Percentiles rank a stretch among this genome's conserved stretches.
Conservation (phyloP, 345 rosid species). For the Syzygium jambos region DNA sequence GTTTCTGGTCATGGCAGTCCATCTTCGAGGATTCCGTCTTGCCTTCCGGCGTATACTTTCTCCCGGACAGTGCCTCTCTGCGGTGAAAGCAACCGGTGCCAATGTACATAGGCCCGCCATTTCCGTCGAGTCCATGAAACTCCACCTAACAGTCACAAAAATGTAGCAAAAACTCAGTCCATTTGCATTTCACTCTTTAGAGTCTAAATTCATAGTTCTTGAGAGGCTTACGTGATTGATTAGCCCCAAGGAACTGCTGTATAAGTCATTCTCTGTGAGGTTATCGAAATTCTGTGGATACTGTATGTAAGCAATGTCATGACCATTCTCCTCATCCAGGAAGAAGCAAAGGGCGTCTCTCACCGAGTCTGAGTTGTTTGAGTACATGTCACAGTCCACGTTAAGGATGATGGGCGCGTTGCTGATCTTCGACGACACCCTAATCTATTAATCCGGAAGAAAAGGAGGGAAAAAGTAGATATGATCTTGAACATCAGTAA, state of each 20-base stretch:
- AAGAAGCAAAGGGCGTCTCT: constrained; percentile 40
- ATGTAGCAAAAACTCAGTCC: background rate
- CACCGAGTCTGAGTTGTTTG: constrained; percentile 28
- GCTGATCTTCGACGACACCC: constrained; percentile 43
- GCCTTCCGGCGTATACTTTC: background rate
- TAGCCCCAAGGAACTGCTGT: constrained; percentile 4
- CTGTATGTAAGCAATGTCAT: constrained; percentile 28
- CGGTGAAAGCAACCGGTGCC: constrained; percentile 32
- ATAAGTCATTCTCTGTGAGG: constrained; percentile 25
- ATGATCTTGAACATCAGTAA: background rate
- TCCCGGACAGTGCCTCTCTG: constrained; percentile 18
- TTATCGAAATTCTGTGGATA: constrained; percentile 23
- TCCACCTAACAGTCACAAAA: constrained; percentile 10
- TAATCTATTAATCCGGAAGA: constrained; percentile 17
- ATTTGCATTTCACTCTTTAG: background rate
- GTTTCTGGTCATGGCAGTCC: background rate
- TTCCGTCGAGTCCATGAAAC: constrained; percentile 12
- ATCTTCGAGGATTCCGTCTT: background rate
- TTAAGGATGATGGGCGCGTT: constrained; percentile 24
- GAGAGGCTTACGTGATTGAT: constrained; percentile 5
- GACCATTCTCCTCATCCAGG: constrained; percentile 36
- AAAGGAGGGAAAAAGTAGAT: background rate
- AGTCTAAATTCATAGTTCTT: background rate
- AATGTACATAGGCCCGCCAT: constrained; percentile 18
- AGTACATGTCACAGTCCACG: constrained; percentile 48